These are phyloP conservation scores for Gomphus bonarii DNA, from an alignment of 1,284 basidiomycete genomes.

Conservation along the genomic window DNA sequence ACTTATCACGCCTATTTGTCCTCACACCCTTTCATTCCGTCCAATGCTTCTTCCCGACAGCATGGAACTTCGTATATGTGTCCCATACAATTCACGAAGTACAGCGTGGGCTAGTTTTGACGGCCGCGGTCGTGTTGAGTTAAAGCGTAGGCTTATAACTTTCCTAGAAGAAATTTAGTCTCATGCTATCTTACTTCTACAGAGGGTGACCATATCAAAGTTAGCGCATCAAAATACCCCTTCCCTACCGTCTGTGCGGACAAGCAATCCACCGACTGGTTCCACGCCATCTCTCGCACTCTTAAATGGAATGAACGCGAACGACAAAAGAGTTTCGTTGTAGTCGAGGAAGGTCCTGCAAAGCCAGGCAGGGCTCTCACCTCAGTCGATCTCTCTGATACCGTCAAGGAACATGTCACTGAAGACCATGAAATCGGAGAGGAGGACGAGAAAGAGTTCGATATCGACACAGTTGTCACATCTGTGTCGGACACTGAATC, in stretches of 20 bases:
- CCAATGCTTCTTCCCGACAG: slow-evolving; percentile 98
- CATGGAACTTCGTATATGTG: slow-evolving; percentile 97
- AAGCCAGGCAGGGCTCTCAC: slow-evolving; percentile 28
- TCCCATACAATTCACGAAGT: slow-evolving; percentile 95
- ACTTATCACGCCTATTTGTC: slow-evolving; percentile 96
- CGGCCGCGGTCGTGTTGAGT: slow-evolving; percentile 90
- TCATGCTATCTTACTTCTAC: slow-evolving; percentile 12
- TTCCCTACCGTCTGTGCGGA: slow-evolving; percentile 98
- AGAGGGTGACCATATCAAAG: slow-evolving; percentile 99
- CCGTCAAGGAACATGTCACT: slow-evolving; percentile 19
- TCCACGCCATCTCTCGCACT: slow-evolving; percentile 92
- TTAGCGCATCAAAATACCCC: slow-evolving; percentile 95
- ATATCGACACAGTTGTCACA: slow-evolving; percentile 60
- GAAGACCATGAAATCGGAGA: slow-evolving; percentile 39
- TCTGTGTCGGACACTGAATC: slow-evolving; percentile 17
- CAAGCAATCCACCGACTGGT: slow-evolving; percentile 98
- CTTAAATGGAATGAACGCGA: slow-evolving; percentile 98
- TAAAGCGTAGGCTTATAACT: slow-evolving; percentile 61
- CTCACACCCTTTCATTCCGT: slow-evolving; percentile 96
- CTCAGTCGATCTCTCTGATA: slow-evolving; percentile 14
- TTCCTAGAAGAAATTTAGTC: not conserved
- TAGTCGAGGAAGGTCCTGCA: slow-evolving; percentile 79
- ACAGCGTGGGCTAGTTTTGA: slow-evolving; percentile 99
- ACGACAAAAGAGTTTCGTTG: slow-evolving; percentile 93
- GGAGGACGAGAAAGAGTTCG: slow-evolving; percentile 49